These are phyloP conservation scores for Paramyrothecium sp. DNA, from an alignment of 2,329 filamentous ascomycete genomes.

Conservation along the genomic window DNA sequence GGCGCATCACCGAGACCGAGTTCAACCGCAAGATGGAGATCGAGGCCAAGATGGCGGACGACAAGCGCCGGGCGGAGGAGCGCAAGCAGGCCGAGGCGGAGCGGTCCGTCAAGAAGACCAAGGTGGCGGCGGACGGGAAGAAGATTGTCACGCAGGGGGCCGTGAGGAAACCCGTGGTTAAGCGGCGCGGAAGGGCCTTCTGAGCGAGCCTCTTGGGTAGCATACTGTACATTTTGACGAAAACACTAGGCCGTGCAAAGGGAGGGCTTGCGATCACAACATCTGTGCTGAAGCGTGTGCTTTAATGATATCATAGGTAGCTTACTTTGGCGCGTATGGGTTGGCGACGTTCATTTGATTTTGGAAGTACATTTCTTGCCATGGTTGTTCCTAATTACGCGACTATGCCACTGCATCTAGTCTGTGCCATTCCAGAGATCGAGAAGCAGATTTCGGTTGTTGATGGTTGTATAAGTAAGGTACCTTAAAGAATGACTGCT, in stretches of 20 bases:
- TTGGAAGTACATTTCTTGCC: too few relatives aligned
- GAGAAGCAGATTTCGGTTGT: too few relatives aligned
- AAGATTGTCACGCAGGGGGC: constrained; percentile 62
- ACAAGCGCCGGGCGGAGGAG: constrained; percentile 68
- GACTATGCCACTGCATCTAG: too few relatives aligned
- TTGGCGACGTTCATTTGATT: too few relatives aligned
- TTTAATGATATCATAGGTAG: too few relatives aligned
- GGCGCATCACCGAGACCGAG: constrained; percentile 83
- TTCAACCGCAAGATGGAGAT: constrained; percentile 94
- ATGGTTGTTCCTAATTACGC: too few relatives aligned
- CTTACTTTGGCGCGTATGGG: too few relatives aligned
- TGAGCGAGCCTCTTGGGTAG: constrained; percentile 22
- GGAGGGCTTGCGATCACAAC: too few relatives aligned
- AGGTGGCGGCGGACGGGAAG: constrained; percentile 37
- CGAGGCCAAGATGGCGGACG: constrained; percentile 85
- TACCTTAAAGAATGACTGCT: too few relatives aligned
- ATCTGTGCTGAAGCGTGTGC: too few relatives aligned
- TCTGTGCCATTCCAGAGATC: too few relatives aligned
- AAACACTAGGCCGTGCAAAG: neutral
- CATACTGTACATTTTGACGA: neutral
- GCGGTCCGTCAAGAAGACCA: constrained; percentile 40
- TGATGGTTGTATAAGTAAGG: too few relatives aligned
- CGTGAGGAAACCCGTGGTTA: constrained; percentile 59
- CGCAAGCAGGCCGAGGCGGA: constrained; percentile 50
- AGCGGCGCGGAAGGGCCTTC: constrained; percentile 54